Evolutionary conservation across 108 stramenopile species (phyloP).

Genomic region (Nitzschia inconspicua): DNA sequence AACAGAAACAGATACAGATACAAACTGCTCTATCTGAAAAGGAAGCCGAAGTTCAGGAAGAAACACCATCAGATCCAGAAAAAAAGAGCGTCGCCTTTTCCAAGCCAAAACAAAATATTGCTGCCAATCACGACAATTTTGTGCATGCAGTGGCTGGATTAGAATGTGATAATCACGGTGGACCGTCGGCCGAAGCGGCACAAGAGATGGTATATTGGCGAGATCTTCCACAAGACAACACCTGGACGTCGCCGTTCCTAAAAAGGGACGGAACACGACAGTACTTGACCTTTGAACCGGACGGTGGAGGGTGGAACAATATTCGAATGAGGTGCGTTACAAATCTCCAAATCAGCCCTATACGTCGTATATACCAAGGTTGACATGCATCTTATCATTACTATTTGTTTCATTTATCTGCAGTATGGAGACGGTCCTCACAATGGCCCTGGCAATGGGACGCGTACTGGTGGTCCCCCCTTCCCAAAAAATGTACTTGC

Average conservation of each 20-base stretch:
- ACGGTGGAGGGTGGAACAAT: slow-evolving; percentile 89
- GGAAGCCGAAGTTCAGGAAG: background rate
- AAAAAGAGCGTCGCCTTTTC: background rate
- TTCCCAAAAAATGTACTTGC: slow-evolving; percentile 38
- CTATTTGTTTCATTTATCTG: background rate
- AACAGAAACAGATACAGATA: too few species aligned
- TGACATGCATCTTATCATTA: background rate
- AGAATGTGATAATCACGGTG: slow-evolving; percentile 67
- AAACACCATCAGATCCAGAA: background rate
- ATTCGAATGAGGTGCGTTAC: slow-evolving; percentile 65
- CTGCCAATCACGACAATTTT: slow-evolving; percentile 4
- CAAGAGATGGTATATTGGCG: slow-evolving; percentile 88
- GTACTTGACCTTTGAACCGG: slow-evolving; percentile 94
- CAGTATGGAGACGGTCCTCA: slow-evolving; percentile 37
- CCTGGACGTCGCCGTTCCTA: slow-evolving; percentile 57
- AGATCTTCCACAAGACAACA: slow-evolving; percentile 68
- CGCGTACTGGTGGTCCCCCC: slow-evolving; percentile 78
- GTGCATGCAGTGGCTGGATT: slow-evolving; percentile 52
- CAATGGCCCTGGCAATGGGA: slow-evolving; percentile 87
- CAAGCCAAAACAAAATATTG: background rate
- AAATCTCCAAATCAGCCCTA: background rate
- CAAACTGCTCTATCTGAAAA: background rate
- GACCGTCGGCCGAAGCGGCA: slow-evolving; percentile 54
- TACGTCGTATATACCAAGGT: background rate
- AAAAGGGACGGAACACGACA: slow-evolving; percentile 26